phyloP scores from a whole-genome alignment of 768 basidiomycete genomes.

The Tylopilus balloui region DNA sequence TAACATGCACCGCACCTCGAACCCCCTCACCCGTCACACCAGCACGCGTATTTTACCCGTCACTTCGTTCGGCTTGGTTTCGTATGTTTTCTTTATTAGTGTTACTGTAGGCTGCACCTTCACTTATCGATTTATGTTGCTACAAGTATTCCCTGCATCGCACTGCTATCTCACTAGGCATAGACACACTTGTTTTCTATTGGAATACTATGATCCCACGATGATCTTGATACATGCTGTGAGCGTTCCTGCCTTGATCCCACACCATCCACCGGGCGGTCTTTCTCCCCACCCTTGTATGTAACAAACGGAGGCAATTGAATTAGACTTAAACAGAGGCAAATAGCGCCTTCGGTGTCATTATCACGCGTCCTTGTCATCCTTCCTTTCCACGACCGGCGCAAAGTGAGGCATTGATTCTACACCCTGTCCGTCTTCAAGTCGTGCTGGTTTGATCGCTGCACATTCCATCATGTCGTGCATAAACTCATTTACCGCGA shows the following conservation, averaged over 20 bases:
- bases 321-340: slow-evolving; percentile 25
- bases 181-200: slow-evolving; percentile 22
- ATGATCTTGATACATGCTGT: background rate
- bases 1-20: slow-evolving; percentile 20
- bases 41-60: slow-evolving; percentile 19
- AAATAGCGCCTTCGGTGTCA: slow-evolving; percentile 17
- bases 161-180: slow-evolving; percentile 28
- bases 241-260: background rate
- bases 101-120: slow-evolving; percentile 23
- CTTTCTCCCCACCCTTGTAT: background rate
- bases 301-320: slow-evolving; percentile 14
- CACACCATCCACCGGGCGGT: background rate
- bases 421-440: background rate
- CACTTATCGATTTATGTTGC: slow-evolving; percentile 30
- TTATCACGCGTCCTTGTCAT: background rate
- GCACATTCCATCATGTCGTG: slow-evolving; percentile 3
- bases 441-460: background rate
- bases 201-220: slow-evolving; percentile 5
- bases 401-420: background rate
- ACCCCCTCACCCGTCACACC: slow-evolving; percentile 14
- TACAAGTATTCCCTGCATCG: slow-evolving; percentile 29
- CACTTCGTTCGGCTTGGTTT: slow-evolving; percentile 17
- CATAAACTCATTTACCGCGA: slow-evolving; percentile 4
- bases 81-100: slow-evolving; percentile 25
- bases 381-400: background rate